Conservation (phyloP, 805 yeast species). For the Starmerella bombi region DNA sequence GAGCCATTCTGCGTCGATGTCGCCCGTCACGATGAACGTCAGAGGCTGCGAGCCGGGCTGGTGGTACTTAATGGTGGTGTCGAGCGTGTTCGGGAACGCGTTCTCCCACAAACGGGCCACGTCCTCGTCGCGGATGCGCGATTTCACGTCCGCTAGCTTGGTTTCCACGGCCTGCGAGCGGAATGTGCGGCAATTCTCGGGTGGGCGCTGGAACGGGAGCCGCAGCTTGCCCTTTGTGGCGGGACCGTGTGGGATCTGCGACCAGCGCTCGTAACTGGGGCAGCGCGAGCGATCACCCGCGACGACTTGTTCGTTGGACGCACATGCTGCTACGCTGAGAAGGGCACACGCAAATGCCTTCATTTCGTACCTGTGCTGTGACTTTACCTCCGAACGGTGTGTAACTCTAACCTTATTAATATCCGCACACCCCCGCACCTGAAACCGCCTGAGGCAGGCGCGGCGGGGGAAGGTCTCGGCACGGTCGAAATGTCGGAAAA, state of each 20-base stretch:
- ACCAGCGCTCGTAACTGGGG: conserved; percentile 50
- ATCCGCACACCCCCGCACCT: no score
- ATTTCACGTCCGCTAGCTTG: conserved; percentile 40
- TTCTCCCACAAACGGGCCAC: conserved; percentile 66
- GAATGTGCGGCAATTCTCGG: conserved; percentile 59
- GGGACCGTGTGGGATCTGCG: conserved; percentile 44
- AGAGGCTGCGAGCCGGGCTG: conserved; percentile 31
- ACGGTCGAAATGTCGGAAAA: no score
- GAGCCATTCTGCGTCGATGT: conserved; percentile 87
- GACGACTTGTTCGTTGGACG: neutral
- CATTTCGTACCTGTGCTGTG: no score
- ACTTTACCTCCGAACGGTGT: no score
- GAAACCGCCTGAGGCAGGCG: no score
- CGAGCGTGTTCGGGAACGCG: conserved; percentile 75
- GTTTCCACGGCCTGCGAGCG: conserved; percentile 47
- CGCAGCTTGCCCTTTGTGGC: conserved; percentile 40
- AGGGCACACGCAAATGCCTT: no score
- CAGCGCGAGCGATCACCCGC: conserved; percentile 28
- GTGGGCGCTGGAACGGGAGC: conserved; percentile 69
- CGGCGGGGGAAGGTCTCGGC: no score
- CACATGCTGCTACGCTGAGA: no score
- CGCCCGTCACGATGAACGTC: conserved; percentile 80
- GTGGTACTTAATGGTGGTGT: conserved; percentile 76
- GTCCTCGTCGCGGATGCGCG: conserved; percentile 45
- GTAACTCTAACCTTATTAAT: no score